A percentile compares a stretch with the other conserved stretches of the same genome.
Conservation (phyloP, 2,329 filamentous ascomycete species). For the Beauveria bassiana region DNA sequence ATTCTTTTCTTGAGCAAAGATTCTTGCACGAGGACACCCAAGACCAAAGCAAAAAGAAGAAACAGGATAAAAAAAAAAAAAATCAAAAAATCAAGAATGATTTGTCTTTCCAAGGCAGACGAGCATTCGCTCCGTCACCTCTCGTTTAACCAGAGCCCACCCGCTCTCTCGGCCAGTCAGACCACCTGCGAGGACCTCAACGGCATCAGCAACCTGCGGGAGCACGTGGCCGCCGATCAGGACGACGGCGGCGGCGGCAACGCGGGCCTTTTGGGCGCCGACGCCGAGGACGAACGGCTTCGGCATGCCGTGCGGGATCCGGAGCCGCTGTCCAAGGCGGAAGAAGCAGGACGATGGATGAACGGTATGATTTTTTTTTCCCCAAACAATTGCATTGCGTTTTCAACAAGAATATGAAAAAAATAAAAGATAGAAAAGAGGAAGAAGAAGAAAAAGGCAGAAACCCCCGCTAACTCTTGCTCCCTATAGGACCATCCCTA, state of each 20-base stretch:
- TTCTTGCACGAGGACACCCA: too few relatives aligned
- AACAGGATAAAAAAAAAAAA: neutral
- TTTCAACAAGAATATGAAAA: too few relatives aligned
- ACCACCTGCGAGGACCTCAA: slow-evolving; percentile 50
- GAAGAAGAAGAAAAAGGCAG: neutral
- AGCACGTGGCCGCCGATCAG: slow-evolving; percentile 30
- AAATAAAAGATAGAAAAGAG: too few relatives aligned
- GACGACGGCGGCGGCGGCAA: slow-evolving; percentile 24
- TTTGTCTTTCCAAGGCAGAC: slow-evolving; percentile 47
- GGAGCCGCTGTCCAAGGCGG: slow-evolving; percentile 13
- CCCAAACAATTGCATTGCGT: neutral
- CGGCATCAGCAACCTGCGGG: slow-evolving; percentile 44
- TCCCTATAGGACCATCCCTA: slow-evolving; percentile 21
- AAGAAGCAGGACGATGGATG: slow-evolving; percentile 24
- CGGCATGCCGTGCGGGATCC: slow-evolving; percentile 16
- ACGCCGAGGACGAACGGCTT: slow-evolving; percentile 21
- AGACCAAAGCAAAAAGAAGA: neutral
- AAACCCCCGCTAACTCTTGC: neutral
- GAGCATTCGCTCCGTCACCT: slow-evolving; percentile 39
- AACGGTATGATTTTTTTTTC: slow-evolving; percentile 17
- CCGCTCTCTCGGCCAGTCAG: slow-evolving; percentile 37
- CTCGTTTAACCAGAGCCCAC: slow-evolving; percentile 47
- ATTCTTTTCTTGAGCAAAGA: too few relatives aligned
- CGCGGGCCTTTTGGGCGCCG: slow-evolving; percentile 13
- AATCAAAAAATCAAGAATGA: slow-evolving; percentile 30